These are phyloP conservation scores for Linanthus parryae DNA, from an alignment of 148 eudicot species.

Conservation along the genomic window DNA sequence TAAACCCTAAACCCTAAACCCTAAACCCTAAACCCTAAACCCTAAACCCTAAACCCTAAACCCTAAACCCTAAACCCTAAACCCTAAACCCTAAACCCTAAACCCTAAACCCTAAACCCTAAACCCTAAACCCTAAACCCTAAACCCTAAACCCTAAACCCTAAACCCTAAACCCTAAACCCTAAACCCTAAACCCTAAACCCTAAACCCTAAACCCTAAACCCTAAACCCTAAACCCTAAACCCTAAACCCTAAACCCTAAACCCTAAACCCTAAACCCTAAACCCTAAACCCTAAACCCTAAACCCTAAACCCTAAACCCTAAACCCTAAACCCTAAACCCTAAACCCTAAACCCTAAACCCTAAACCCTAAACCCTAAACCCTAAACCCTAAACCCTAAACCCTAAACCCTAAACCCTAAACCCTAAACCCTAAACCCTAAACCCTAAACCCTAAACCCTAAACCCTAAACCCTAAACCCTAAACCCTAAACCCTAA, in stretches of 20 bases:
- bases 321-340: background rate
- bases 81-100: background rate
- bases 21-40: background rate
- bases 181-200: background rate
- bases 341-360: background rate
- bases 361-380: constrained; percentile 4
- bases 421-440: background rate
- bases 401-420: background rate
- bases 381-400: constrained; percentile 4
- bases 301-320: background rate
- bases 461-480: background rate
- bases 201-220: background rate
- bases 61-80: background rate
- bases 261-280: constrained; percentile 1
- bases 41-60: background rate
- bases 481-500: background rate
- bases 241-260: background rate
- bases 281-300: background rate
- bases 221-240: background rate
- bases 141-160: background rate
- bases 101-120: background rate
- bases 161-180: background rate
- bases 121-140: background rate
- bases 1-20: background rate
- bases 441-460: constrained; percentile 4